A percentile compares a stretch with the other conserved stretches of the same genome.
These are phyloP conservation scores for Cotoneaster glaucophyllus DNA, from an alignment of 306 rosid species.

Conservation along the genomic window DNA sequence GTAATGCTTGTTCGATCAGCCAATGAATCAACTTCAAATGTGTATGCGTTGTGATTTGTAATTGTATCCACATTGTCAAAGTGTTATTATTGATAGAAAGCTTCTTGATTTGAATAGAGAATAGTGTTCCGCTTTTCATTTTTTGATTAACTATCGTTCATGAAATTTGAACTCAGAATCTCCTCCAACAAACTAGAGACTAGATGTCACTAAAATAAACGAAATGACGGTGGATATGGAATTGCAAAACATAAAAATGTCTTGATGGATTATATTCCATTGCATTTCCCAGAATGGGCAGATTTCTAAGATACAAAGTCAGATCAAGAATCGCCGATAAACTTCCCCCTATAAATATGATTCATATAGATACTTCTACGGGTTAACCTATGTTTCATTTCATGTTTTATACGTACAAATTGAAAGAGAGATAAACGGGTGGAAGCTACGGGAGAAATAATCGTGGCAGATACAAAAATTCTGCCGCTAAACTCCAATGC, in stretches of 20 bases:
- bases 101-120: not conserved
- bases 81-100: not conserved
- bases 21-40: not conserved
- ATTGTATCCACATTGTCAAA: not conserved
- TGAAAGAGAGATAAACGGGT: not conserved
- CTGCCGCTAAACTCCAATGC: constrained; percentile 1
- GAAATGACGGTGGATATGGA: too few relatives aligned
- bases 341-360: not conserved
- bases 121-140: too few relatives aligned
- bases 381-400: not conserved
- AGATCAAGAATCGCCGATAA: not conserved
- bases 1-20: not conserved
- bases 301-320: not conserved
- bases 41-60: not conserved
- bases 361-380: not conserved
- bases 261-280: not conserved
- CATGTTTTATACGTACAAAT: not conserved
- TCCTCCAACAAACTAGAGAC: not conserved
- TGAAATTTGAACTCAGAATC: not conserved
- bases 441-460: constrained; percentile 3
- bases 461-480: constrained; percentile 1
- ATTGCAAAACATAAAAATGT: not conserved
- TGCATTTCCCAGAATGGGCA: not conserved
- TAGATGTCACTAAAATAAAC: not conserved
- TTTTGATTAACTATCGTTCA: not conserved